Conservation (phyloP, 2,329 filamentous ascomycete species). For the Cercospora janseana region DNA sequence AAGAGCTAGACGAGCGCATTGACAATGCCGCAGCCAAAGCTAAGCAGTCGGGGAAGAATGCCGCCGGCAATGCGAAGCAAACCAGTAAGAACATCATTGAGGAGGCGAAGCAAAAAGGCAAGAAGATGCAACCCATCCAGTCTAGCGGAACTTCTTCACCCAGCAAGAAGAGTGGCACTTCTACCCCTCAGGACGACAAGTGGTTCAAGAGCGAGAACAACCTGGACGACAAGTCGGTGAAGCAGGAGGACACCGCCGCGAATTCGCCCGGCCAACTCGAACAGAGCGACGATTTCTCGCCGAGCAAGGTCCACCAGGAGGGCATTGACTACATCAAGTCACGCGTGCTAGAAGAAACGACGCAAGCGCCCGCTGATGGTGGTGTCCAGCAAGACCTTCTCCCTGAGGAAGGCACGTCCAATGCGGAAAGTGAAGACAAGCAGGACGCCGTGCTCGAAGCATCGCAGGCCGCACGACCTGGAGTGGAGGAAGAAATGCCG, state of each 20-base stretch:
- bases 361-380: conserved; percentile 11
- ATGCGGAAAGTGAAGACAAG: conserved; percentile 20
- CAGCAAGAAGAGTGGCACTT: conserved; percentile 2
- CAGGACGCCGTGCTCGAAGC: conserved; percentile 30
- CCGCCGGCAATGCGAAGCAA: conserved; percentile 10
- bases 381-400: conserved; percentile 9
- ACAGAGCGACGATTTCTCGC: neutral
- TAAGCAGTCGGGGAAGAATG: conserved; percentile 10
- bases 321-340: conserved; percentile 17
- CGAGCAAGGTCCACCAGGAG: conserved; percentile 11
- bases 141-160: neutral
- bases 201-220: conserved; percentile 14
- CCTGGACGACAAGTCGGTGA: neutral
- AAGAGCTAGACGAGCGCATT: conserved; percentile 26
- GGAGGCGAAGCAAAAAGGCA: conserved; percentile 25
- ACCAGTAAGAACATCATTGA: conserved; percentile 22
- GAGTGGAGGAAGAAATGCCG: conserved; percentile 15
- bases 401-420: conserved; percentile 3
- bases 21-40: conserved; percentile 12
- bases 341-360: neutral
- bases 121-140: conserved; percentile 7
- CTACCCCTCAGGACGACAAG: conserved; percentile 3
- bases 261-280: neutral
- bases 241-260: conserved; percentile 7
- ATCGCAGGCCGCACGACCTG: conserved; percentile 23